Evolutionary conservation across 75 land plant species (phyloP).

Genomic region (Larix kaempferi): DNA sequence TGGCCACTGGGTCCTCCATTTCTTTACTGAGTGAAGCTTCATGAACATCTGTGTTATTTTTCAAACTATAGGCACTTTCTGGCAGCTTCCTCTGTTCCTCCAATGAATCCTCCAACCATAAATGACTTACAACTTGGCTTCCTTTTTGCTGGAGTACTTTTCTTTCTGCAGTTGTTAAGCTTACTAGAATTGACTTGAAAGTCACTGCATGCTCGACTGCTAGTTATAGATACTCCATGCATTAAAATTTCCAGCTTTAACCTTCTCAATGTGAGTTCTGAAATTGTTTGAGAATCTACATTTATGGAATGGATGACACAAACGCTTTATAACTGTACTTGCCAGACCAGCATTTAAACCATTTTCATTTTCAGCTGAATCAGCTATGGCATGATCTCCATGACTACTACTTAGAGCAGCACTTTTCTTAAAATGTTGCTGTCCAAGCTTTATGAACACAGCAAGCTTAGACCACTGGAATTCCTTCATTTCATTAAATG

Average conservation of each 20-base stretch:
- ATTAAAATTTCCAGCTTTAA: slow-evolving; percentile 67
- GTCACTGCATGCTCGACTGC: slow-evolving; percentile 26
- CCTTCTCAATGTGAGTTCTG: slow-evolving; percentile 51
- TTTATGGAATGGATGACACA: no score
- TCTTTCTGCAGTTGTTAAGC: slow-evolving; percentile 21
- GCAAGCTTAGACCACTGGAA: no score
- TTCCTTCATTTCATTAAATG: no score
- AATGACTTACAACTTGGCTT: slow-evolving; percentile 52
- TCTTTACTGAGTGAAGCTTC: slow-evolving; percentile 11
- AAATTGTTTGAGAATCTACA: no score
- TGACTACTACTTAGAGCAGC: no score
- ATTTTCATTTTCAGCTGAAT: no score
- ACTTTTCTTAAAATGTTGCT: no score
- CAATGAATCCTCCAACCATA: slow-evolving; percentile 82
- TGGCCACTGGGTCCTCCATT: not conserved
- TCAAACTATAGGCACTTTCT: slow-evolving; percentile 42
- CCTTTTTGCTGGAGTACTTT: slow-evolving; percentile 26
- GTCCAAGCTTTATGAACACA: no score
- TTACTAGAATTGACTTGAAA: slow-evolving; percentile 38
- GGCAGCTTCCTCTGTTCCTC: slow-evolving; percentile 20
- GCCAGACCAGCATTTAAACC: no score
- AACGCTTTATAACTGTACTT: no score
- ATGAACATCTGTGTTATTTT: slow-evolving; percentile 2
- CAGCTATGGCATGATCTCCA: no score
- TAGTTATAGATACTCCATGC: slow-evolving; percentile 62